phyloP scores from a whole-genome alignment of 2,329 filamentous ascomycete genomes.

The Penicillium sp. region DNA sequence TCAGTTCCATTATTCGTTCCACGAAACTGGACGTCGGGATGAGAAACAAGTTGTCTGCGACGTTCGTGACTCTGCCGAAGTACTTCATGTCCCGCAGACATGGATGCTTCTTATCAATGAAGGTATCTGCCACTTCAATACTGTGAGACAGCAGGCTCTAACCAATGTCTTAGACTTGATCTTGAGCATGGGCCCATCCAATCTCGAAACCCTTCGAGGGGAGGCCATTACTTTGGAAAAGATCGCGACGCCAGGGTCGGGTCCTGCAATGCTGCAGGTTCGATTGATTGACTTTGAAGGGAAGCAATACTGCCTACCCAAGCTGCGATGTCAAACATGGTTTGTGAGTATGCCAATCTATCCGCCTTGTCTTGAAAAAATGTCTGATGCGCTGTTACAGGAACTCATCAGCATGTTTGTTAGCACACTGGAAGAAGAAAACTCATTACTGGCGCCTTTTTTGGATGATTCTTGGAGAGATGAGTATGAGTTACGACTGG shows the following conservation, averaged over 20 bases:
- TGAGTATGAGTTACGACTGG: background rate
- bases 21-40: conserved; percentile 1
- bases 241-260: background rate
- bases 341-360: background rate
- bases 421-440: background rate
- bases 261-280: background rate
- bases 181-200: conserved; percentile 1
- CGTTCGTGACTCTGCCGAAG: background rate
- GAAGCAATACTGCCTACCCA: conserved; percentile 3
- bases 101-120: conserved; percentile 6
- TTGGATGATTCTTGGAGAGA: conserved; percentile 1
- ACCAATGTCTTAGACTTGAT: background rate
- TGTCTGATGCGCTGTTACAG: background rate
- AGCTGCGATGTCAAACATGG: conserved; percentile 2
- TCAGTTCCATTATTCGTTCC: conserved; percentile 9
- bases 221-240: background rate
- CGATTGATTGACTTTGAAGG: conserved; percentile 3
- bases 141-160: background rate
- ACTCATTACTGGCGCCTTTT: background rate
- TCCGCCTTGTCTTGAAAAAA: background rate
- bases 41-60: background rate
- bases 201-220: background rate
- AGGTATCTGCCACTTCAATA: background rate
- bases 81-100: conserved; percentile 3
- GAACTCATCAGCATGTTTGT: conserved; percentile 3